phyloP scores from a whole-genome alignment of 495 filamentous ascomycete species.

The Cetradonia linearis region DNA sequence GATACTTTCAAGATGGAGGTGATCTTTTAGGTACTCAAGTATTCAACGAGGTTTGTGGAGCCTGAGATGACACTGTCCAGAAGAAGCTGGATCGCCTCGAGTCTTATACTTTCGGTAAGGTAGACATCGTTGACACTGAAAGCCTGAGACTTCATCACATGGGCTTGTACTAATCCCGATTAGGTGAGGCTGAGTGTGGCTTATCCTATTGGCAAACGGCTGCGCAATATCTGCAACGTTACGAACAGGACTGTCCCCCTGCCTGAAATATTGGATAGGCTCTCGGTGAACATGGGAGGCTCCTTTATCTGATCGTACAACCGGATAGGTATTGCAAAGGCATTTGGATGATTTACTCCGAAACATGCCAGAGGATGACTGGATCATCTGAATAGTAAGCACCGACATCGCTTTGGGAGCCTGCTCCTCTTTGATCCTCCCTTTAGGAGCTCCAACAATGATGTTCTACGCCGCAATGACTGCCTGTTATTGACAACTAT shows the following conservation, averaged over 20 bases:
- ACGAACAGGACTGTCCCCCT: not conserved
- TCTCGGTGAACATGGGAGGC: not conserved
- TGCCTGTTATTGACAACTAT: not conserved
- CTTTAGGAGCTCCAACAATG: conserved; percentile 9
- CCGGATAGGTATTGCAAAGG: not conserved
- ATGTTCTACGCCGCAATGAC: not conserved
- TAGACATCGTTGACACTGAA: not conserved
- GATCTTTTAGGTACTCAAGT: not conserved
- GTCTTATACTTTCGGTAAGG: not conserved
- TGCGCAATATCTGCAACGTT: not conserved
- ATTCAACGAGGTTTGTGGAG: not conserved
- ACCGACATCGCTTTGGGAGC: not conserved
- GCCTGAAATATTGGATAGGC: not conserved
- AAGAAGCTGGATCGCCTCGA: not conserved
- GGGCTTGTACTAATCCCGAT: not conserved
- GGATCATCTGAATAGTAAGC: not conserved
- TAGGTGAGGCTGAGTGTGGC: conserved; percentile 2
- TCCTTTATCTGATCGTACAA: not conserved
- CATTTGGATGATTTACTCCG: not conserved
- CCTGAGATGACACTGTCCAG: not conserved
- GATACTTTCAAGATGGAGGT: not conserved
- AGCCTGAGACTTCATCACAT: not conserved
- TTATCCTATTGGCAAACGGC: not conserved
- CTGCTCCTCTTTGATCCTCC: not conserved
- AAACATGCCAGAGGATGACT: not conserved